Evolutionary conservation across 352 stramenopile genomes (phyloP).

Genomic region (Phytophthora pseudosyringae): DNA sequence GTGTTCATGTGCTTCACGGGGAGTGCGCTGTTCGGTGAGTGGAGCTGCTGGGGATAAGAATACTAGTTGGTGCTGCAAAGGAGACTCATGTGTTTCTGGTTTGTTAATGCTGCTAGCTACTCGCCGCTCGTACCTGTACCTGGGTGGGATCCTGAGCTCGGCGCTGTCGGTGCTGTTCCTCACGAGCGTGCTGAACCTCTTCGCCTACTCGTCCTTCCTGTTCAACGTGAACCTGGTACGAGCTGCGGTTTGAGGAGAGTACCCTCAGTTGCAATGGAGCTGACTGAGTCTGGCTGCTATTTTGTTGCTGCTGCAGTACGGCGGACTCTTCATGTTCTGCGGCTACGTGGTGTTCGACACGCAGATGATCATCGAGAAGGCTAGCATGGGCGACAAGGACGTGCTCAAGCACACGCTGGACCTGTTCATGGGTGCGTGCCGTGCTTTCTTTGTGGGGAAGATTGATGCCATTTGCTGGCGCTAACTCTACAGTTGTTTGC

Average conservation of each 20-base stretch:
- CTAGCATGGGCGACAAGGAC: conserved; percentile 81
- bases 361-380: conserved; percentile 93
- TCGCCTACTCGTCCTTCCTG: conserved; percentile 62
- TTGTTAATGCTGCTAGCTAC: conserved; percentile 49
- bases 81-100: not conserved
- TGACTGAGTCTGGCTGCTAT: not conserved
- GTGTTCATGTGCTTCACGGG: conserved; percentile 90
- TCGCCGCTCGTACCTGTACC: conserved; percentile 84
- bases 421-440: conserved; percentile 81
- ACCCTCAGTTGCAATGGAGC: not conserved
- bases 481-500: conserved; percentile 4
- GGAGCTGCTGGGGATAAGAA: conserved; percentile 1
- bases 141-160: conserved; percentile 79
- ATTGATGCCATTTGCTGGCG: not conserved
- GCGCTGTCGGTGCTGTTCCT: conserved; percentile 61
- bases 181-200: conserved; percentile 65
- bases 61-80: not conserved
- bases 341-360: conserved; percentile 92
- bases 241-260: not conserved
- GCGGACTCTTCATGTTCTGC: conserved; percentile 88
- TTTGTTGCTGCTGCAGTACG: conserved; percentile 52
- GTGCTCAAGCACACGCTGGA: conserved; percentile 82
- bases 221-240: conserved; percentile 69
- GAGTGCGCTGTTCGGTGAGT: conserved; percentile 70
- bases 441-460: not conserved